These are phyloP conservation scores for Cudoniella acicularis DNA, from an alignment of 495 filamentous ascomycete species.

Conservation along the genomic window DNA sequence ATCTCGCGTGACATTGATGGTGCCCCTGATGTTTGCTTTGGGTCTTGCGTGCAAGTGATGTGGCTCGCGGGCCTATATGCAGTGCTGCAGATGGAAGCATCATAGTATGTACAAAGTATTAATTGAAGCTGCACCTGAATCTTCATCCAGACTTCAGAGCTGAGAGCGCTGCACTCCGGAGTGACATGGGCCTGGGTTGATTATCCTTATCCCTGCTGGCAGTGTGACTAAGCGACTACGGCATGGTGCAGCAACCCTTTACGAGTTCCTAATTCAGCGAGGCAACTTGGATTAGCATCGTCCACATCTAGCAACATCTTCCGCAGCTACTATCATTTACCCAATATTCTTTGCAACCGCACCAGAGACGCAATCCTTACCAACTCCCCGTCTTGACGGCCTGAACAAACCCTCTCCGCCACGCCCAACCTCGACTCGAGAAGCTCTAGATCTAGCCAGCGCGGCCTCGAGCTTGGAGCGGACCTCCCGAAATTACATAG, in stretches of 20 bases:
- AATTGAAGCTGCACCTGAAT: no score
- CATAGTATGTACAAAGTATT: no score
- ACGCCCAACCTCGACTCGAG: background rate
- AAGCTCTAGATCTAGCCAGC: slow-evolving; percentile 10
- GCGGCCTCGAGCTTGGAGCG: slow-evolving; percentile 18
- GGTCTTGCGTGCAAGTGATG: no score
- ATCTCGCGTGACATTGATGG: background rate
- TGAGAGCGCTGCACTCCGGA: no score
- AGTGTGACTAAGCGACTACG: background rate
- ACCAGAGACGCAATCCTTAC: background rate
- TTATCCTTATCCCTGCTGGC: no score
- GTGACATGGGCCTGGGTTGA: no score
- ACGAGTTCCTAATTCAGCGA: background rate
- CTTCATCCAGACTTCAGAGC: no score
- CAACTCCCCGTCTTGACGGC: background rate
- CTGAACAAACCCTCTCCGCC: background rate
- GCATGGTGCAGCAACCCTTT: background rate
- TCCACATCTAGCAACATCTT: background rate
- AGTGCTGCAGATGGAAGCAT: no score
- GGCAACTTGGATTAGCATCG: background rate
- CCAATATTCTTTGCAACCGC: background rate
- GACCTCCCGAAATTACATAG: slow-evolving; percentile 23
- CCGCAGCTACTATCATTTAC: background rate
- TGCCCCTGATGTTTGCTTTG: no score
- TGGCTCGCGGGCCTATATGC: no score